A percentile compares a stretch with the other conserved stretches of the same genome.
phyloP scores from a whole-genome alignment of 768 basidiomycete genomes.

The Leccinum sublutescens region DNA sequence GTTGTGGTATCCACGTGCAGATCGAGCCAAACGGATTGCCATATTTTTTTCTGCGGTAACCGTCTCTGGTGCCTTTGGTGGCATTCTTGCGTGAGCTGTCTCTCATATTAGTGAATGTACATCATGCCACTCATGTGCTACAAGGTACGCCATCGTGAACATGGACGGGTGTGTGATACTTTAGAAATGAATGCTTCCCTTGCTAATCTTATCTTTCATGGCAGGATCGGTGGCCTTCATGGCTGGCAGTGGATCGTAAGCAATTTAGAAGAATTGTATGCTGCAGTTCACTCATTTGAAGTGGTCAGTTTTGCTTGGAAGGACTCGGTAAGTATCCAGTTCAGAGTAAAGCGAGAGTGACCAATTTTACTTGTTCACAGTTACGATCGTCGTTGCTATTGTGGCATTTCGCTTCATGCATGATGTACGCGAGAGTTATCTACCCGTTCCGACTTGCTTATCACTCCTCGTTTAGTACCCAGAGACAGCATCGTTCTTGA shows the following conservation, averaged over 20 bases:
- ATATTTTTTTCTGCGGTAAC: slow-evolving; percentile 66
- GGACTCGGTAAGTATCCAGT: slow-evolving; percentile 19
- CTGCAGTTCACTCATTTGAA: slow-evolving; percentile 7
- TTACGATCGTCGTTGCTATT: slow-evolving; percentile 20
- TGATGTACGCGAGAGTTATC: slow-evolving; percentile 37
- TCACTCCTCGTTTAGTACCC: slow-evolving; percentile 39
- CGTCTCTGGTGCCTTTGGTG: slow-evolving; percentile 38
- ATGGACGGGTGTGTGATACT: slow-evolving; percentile 33
- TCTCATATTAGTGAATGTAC: not conserved
- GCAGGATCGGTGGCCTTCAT: slow-evolving; percentile 29
- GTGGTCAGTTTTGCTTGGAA: slow-evolving; percentile 31
- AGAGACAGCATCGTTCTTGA: slow-evolving; percentile 53
- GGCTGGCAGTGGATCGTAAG: slow-evolving; percentile 41
- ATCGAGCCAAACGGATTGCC: slow-evolving; percentile 57
- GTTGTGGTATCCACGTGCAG: slow-evolving; percentile 58
- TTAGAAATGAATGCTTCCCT: slow-evolving; percentile 7
- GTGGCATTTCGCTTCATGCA: slow-evolving; percentile 49
- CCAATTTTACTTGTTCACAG: slow-evolving; percentile 12
- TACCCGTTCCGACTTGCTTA: not conserved
- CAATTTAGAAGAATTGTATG: not conserved
- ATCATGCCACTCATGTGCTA: not conserved
- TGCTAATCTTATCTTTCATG: not conserved
- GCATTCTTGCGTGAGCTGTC: slow-evolving; percentile 41
- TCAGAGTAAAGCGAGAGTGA: not conserved
- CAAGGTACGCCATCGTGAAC: slow-evolving; percentile 35